A percentile compares a stretch with the other conserved stretches of the same genome.
These are phyloP conservation scores for Radiomyces spectabilis DNA, from an alignment of 192 early-diverging fungal species.

Conservation along the genomic window DNA sequence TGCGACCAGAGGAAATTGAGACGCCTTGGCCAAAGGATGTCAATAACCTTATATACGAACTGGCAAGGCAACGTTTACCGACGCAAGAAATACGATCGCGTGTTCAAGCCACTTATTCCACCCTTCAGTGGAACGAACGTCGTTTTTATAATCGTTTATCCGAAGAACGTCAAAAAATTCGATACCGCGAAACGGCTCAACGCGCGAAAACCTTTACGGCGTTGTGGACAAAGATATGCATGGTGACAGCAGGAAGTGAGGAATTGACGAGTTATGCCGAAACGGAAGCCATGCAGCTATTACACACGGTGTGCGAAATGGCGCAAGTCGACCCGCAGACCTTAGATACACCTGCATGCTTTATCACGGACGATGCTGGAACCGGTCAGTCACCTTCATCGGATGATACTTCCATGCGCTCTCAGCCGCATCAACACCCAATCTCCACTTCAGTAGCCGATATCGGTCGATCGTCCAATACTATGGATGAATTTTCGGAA, in stretches of 20 bases:
- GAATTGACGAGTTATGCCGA: slow-evolving; percentile 20
- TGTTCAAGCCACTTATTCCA: slow-evolving; percentile 39
- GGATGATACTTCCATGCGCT: background rate
- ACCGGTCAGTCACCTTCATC: background rate
- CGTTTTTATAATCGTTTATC: slow-evolving; percentile 51
- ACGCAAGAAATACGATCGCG: slow-evolving; percentile 32
- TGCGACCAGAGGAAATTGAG: slow-evolving; percentile 43
- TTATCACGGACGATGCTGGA: background rate
- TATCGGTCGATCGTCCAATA: too few species aligned
- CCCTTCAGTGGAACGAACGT: slow-evolving; percentile 46
- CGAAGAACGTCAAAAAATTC: slow-evolving; percentile 48
- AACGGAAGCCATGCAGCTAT: background rate
- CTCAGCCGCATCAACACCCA: too few species aligned
- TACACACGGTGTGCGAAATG: slow-evolving; percentile 6
- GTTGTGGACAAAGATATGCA: slow-evolving; percentile 38
- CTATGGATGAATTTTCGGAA: too few species aligned
- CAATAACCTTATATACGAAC: slow-evolving; percentile 37
- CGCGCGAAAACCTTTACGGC: slow-evolving; percentile 36
- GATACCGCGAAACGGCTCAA: slow-evolving; percentile 31
- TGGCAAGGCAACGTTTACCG: slow-evolving; percentile 34
- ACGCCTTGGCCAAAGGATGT: slow-evolving; percentile 42
- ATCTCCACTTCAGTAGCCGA: too few species aligned
- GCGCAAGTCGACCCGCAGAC: background rate
- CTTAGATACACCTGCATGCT: background rate
- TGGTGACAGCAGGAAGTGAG: slow-evolving; percentile 21